Base-by-base conservation (phyloP, 306 rosid species). In the Begonia fuchsioides region DNA sequence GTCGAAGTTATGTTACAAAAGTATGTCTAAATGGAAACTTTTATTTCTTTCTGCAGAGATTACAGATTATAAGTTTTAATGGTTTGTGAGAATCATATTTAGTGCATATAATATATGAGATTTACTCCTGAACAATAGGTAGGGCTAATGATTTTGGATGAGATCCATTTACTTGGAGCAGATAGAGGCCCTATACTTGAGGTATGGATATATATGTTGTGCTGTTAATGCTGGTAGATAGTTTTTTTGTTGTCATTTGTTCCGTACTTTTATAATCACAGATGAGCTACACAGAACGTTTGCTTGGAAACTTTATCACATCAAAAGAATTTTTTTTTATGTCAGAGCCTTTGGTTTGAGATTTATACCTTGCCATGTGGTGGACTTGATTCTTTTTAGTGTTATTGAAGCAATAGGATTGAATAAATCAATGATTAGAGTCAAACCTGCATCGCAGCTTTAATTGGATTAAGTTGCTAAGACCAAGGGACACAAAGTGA, bases 151-250 rank as follows among this genome's bases (percentile, higher is more conserved):
- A 74, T 90, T 55, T 66, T 90, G 80, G 97, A 90, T 72, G 97
- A 90, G 72, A 84, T 90, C 68, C 97, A 90, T 73, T 76, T 90
- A 59, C 52, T 90, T 70, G 97, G 97, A 61, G 97, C 97, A 66
- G 97, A 90, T 64, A 90, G 95, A 53, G 97, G 97, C 44, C 97
- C 97, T 17, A 90, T 90, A 60, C 95, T 90, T 47, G 97, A 90
- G 97, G 96, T 83, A 88, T 39, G 38, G 64, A 32, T 49, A 47
- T 59, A 47, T 59, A 38, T 44, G 47, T 58, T 46, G 52, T 41
- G 10, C 52, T 55, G 44, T 32, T 51, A 38, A 15, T 51, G 47
- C 18, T n/a, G 39, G 19, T 15, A 17, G 49, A 57, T 43, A 39
- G 44, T 73, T 44, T 53, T 32, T 47, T 50, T 47, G 56, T 70